Evolutionary conservation across 2,329 filamentous ascomycete species (phyloP).

Genomic region (Fusarium sp.): DNA sequence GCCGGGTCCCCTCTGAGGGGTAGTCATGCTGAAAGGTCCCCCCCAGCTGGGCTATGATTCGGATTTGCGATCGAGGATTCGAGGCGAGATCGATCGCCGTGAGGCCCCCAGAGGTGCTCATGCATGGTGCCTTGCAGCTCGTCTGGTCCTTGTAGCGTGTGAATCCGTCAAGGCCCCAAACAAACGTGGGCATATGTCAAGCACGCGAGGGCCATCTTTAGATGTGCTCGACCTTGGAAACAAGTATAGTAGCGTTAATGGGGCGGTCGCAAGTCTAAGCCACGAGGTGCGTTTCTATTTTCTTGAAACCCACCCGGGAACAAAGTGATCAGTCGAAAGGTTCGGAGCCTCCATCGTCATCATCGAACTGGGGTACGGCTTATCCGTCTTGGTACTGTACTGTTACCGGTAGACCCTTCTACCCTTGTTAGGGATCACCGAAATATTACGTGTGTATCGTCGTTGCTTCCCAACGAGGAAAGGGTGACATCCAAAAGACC

Average conservation of each 20-base stretch:
- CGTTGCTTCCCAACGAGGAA: constrained; percentile 6
- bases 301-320: constrained; percentile 14
- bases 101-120: constrained; percentile 27
- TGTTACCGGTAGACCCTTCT: not conserved
- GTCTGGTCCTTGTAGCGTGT: constrained; percentile 11
- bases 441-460: constrained; percentile 31
- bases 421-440: constrained; percentile 12
- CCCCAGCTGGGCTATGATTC: constrained; percentile 41
- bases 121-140: constrained; percentile 44
- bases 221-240: not conserved
- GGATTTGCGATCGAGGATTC: constrained; percentile 42
- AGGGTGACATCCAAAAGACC: constrained; percentile 28
- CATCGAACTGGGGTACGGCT: constrained; percentile 7
- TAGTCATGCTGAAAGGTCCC: constrained; percentile 41
- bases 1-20: constrained; percentile 9
- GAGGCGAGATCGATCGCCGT: constrained; percentile 43
- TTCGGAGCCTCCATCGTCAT: constrained; percentile 19
- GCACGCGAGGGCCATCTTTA: constrained; percentile 25
- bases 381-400: constrained; percentile 2
- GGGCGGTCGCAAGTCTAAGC: constrained; percentile 36
- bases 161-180: constrained; percentile 20
- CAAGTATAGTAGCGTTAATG: not conserved
- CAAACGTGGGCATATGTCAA: constrained; percentile 34
- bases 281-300: constrained; percentile 28
- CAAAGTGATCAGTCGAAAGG: constrained; percentile 35